Evolutionary conservation across 2,329 filamentous ascomycete genomes (phyloP).

Genomic region (Ophiostoma piceae): DNA sequence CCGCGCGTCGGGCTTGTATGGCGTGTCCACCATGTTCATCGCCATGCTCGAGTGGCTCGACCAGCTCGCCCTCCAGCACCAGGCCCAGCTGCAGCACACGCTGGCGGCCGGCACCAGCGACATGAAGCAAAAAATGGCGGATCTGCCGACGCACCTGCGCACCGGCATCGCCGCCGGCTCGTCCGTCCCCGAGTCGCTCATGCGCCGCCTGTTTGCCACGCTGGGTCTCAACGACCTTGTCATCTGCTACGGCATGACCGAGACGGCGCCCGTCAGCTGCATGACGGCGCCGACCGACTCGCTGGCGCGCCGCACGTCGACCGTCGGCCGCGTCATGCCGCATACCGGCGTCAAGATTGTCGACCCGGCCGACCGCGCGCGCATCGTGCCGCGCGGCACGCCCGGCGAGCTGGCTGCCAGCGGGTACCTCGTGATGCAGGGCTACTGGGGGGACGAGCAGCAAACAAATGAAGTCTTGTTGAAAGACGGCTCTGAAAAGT

Average conservation of each 20-base stretch:
- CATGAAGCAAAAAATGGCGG: background rate
- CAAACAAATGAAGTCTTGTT: slow-evolving; percentile 59
- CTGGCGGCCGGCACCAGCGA: background rate
- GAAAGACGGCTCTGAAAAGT: slow-evolving; percentile 44
- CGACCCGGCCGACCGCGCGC: slow-evolving; percentile 54
- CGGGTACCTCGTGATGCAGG: slow-evolving; percentile 86
- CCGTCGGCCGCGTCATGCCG: slow-evolving; percentile 75
- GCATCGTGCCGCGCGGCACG: slow-evolving; percentile 58
- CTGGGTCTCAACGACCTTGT: slow-evolving; percentile 78
- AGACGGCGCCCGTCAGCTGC: slow-evolving; percentile 70
- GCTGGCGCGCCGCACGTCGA: slow-evolving; percentile 64
- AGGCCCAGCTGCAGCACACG: background rate
- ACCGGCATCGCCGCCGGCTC: slow-evolving; percentile 92
- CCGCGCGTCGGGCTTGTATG: slow-evolving; percentile 65
- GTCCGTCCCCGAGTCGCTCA: slow-evolving; percentile 76
- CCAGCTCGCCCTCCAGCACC: slow-evolving; percentile 33
- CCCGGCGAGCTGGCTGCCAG: slow-evolving; percentile 76
- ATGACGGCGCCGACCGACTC: slow-evolving; percentile 81
- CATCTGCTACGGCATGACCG: slow-evolving; percentile 96
- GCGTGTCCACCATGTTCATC: slow-evolving; percentile 92
- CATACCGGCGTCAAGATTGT: slow-evolving; percentile 77
- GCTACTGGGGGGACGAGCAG: slow-evolving; percentile 73
- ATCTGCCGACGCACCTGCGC: slow-evolving; percentile 46
- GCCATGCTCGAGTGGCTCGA: slow-evolving; percentile 75
- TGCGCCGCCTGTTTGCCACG: slow-evolving; percentile 65